Evolutionary conservation across 192 early-diverging fungal genomes (phyloP), one percentile per base, ranked within the genome.

Genomic region (Gigaspora rosea): DNA sequence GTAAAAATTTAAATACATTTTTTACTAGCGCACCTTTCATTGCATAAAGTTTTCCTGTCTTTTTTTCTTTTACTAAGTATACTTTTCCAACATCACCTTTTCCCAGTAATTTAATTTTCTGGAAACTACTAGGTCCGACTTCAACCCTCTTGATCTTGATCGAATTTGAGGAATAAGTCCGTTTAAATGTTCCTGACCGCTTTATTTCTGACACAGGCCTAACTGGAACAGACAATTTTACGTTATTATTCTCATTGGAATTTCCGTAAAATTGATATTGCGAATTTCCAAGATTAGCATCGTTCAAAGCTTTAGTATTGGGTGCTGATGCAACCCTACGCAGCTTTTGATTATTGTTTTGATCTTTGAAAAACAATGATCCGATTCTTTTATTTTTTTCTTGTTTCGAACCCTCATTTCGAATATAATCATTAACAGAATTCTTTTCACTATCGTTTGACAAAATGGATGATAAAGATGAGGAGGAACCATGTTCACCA

Each of bases 1-100:
- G n/a, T 3, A 27, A 62, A 62, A 62, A 27, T 2, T 18, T 62
- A 33, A 61, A 13, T 35, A 3, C 59, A 27, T 4, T 15, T 33
- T 62, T n/a, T 54, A 54, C 12, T 54, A 54, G 52, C 18, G 18
- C 75, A 92, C 91, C 91, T 89, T 99, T 99, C 97, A 99, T 98
- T 8, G 97, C 97, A 84, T 91, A 99, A 18, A 97, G 88, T 74
- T 90, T 91, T 63, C 87, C 88, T 0, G 90, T 85, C 52, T 90
- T 88, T 80, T 96, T 96, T 79, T 94, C 90, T 51, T 90, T 88
- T 52, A 99, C 97, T 78, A 99, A 84, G 75, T 96, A 99, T 4
- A 99, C 97, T 78, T 93, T 95, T 18, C 96, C 97, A 32, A 99
- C 97, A 79, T 97, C 97, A 49, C 97, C 97, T 82, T 97, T 97